Evolutionary conservation across 1,284 basidiomycete genomes (phyloP), one percentile per base, ranked within the genome.

Genomic region (Cryptococcus hybrid): DNA sequence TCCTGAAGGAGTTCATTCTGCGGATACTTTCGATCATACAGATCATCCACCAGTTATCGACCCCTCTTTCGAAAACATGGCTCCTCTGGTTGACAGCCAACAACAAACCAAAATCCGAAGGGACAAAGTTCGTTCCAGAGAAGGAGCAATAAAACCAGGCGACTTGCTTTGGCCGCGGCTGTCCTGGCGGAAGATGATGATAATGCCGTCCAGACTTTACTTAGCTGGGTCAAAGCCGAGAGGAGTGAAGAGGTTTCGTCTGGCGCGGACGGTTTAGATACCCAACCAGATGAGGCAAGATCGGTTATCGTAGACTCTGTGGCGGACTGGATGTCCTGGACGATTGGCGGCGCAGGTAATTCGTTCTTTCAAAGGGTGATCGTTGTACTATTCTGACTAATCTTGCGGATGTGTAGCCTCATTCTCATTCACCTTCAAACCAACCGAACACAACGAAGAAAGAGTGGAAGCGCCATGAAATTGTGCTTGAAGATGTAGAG

Each of bases 281-380:
- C 9, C 18, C 24, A 38, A 44, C 8, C 15, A 24, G 8, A 45
- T 12, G 35, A n/a, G 40, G 5, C 36, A 18, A 55, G 52, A 8
- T 58, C 49, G n/a, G 58, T 58, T 15, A 51, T 50, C 1, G 60
- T 68, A 37, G 72, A 74, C 30, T 61, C 54, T 74, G 90, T 96
- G 11, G 91, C 95, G 70, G 93, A 97, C 72, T 92, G 90, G 79
- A 82, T 94, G 58, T 92, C 90, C 70, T 97, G 93, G 93, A 92
- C 91, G 7, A 92, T 97, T 64, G 90, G 93, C 60, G 90, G 93
- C 51, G 93, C 96, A 54, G 91, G 92, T 93, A 78, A 78, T 91
- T 84, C 3, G 34, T 9, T 34, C 57, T 30, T 30, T 30, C 30
- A 30, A 4, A 30, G 2, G 53, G 47, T 13, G 35, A 5, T 51